phyloP scores from a whole-genome alignment of 371 early-diverging fungal genomes.

The Mucor velutinosus region DNA sequence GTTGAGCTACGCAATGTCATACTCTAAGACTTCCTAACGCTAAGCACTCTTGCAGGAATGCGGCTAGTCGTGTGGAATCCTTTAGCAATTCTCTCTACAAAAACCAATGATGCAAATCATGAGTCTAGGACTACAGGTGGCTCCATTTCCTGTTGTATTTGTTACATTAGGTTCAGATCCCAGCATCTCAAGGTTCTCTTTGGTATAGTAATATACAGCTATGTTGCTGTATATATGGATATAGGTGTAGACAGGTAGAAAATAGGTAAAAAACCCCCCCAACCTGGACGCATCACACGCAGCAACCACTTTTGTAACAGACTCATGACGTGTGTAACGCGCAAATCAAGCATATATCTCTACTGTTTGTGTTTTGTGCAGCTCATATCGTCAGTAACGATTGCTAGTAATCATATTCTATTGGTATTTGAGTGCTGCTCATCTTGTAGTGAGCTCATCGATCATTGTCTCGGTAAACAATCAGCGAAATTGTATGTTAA shows the following conservation, averaged over 20 bases:
- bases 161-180: constrained; percentile 24
- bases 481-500: background rate
- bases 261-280: background rate
- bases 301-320: background rate
- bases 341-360: background rate
- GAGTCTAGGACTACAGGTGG: background rate
- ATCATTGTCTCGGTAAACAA: background rate
- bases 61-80: constrained; percentile 32
- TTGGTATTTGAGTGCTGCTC: background rate
- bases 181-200: background rate
- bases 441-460: background rate
- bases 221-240: background rate
- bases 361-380: background rate
- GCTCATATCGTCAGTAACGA: background rate
- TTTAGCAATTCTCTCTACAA: constrained; percentile 14
- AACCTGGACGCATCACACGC: constrained; percentile 1
- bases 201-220: background rate
- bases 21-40: constrained; percentile 24
- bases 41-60: constrained; percentile 67
- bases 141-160: background rate
- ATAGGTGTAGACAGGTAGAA: background rate
- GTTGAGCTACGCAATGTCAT: background rate
- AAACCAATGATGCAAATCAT: background rate
- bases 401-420: background rate
- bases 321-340: background rate